Evolutionary conservation across 495 filamentous ascomycete species (phyloP).

Genomic region (Aspergillus mulundensis): DNA sequence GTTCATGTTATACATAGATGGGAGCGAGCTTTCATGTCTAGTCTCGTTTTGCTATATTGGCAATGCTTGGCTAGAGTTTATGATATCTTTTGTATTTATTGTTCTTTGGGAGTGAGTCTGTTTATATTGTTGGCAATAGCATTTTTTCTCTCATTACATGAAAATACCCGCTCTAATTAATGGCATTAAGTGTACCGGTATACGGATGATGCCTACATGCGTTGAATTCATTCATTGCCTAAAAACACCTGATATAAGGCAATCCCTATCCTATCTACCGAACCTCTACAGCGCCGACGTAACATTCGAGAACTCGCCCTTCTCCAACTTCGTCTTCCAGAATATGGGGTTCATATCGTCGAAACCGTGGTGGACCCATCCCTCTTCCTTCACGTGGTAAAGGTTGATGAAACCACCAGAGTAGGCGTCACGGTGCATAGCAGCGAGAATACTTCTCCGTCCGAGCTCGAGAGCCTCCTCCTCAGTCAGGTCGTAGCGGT

Average conservation of each 20-base stretch:
- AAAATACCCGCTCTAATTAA: not conserved
- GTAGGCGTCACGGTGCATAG: constrained; percentile 95
- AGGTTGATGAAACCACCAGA: constrained; percentile 98
- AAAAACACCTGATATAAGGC: constrained; percentile 6
- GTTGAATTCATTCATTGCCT: constrained; percentile 10
- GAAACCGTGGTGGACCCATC: constrained; percentile 98
- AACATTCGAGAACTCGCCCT: constrained; percentile 97
- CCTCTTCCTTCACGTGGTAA: constrained; percentile 97
- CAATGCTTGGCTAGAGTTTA: constrained; percentile 6
- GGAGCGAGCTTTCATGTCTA: constrained; percentile 7
- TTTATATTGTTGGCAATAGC: constrained; percentile 14
- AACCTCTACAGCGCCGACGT: constrained; percentile 62
- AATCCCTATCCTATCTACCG: constrained; percentile 18
- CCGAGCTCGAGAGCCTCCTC: constrained; percentile 89
- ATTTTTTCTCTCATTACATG: constrained; percentile 24
- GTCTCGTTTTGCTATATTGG: not conserved
- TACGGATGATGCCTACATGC: not conserved
- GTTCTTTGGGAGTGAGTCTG: not conserved
- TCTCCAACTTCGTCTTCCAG: constrained; percentile 98
- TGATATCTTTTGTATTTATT: constrained; percentile 10
- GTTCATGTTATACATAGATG: constrained; percentile 12
- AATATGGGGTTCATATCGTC: constrained; percentile 93
- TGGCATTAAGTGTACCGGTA: no score
- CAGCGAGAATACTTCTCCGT: constrained; percentile 87
- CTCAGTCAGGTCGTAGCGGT: constrained; percentile 77